These are phyloP conservation scores for Alternaria infectoria DNA, from an alignment of 2,329 filamentous ascomycete genomes.

Conservation along the genomic window DNA sequence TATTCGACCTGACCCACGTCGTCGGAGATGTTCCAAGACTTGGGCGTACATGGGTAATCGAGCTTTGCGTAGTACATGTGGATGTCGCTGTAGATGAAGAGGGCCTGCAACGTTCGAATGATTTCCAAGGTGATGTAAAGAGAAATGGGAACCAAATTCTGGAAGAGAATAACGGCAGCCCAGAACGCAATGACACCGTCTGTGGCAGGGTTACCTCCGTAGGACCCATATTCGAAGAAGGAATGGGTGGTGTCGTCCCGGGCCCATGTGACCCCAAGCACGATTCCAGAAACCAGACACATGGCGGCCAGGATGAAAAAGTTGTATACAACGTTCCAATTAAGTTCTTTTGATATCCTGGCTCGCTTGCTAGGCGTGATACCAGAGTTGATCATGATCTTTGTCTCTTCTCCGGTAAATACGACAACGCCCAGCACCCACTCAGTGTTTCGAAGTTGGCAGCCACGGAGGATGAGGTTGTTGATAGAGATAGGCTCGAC, in stretches of 20 bases:
- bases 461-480: constrained; percentile 91
- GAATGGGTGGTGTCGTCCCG: constrained; percentile 74
- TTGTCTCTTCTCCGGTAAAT: constrained; percentile 95
- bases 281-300: constrained; percentile 84
- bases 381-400: constrained; percentile 99
- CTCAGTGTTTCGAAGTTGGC: constrained; percentile 92
- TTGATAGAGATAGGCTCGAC: constrained; percentile 93
- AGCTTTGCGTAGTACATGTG: constrained; percentile 97
- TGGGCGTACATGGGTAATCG: constrained; percentile 93
- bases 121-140: constrained; percentile 98
- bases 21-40: constrained; percentile 99
- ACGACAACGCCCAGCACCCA: constrained; percentile 93
- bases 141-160: constrained; percentile 98
- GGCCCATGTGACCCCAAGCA: constrained; percentile 83
- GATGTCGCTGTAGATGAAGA: constrained; percentile 96
- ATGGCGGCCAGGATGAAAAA: constrained; percentile 88
- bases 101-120: constrained; percentile 86
- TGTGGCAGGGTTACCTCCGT: constrained; percentile 73
- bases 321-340: constrained; percentile 97
- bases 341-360: constrained; percentile 88
- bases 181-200: constrained; percentile 97
- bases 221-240: constrained; percentile 86
- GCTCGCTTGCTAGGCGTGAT: constrained; percentile 94
- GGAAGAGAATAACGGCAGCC: constrained; percentile 92
- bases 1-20: constrained; percentile 98